Evolutionary conservation across 345 rosid species (phyloP).

Genomic region (Geranium brycei): DNA sequence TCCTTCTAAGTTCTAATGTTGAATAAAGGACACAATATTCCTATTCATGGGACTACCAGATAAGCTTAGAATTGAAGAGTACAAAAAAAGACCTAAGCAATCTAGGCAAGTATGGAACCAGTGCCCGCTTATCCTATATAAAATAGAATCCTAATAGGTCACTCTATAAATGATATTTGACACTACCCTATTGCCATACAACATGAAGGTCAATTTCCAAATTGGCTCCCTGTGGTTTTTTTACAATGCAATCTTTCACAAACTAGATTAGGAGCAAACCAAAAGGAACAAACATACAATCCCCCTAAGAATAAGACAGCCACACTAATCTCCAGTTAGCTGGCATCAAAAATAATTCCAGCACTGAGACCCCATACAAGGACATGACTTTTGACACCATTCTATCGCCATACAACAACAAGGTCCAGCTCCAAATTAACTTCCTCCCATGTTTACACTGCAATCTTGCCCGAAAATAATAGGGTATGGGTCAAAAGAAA

Average conservation of each 20-base stretch:
- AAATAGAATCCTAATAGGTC: background rate
- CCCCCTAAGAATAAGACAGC: background rate
- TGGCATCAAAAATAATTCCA: background rate
- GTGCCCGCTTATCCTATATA: background rate
- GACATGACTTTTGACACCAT: background rate
- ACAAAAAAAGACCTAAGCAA: background rate
- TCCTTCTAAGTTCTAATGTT: background rate
- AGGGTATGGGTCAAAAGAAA: background rate
- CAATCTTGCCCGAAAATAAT: background rate
- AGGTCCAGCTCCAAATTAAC: background rate
- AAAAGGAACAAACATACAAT: background rate
- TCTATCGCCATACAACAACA: background rate
- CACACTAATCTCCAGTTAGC: background rate
- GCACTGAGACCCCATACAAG: background rate
- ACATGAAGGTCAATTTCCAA: background rate
- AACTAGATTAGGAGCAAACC: background rate
- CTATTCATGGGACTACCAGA: background rate
- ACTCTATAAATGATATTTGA: background rate
- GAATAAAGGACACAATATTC: background rate
- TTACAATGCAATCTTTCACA: background rate
- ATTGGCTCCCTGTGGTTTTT: background rate
- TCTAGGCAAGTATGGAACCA: background rate
- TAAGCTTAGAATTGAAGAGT: background rate
- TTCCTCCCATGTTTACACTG: background rate
- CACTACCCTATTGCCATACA: background rate